A percentile compares a stretch with the other conserved stretches of the same genome.
These are phyloP conservation scores for Calonectria naviculata DNA, from an alignment of 2,329 filamentous ascomycete species.

Conservation along the genomic window DNA sequence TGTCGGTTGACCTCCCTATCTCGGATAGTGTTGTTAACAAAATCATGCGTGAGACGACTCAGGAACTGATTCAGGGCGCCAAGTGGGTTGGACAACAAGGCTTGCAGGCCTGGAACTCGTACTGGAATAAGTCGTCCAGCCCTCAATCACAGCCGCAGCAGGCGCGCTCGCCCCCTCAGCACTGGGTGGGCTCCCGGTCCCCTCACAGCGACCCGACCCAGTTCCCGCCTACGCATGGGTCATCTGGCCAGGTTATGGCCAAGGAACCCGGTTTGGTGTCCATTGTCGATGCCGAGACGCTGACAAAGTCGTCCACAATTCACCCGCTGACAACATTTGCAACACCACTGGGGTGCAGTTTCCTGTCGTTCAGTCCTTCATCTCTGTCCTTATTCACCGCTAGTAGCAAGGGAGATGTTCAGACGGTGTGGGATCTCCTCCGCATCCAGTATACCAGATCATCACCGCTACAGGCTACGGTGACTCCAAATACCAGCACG, in stretches of 20 bases:
- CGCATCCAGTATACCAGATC: constrained; percentile 71
- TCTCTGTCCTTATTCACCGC: constrained; percentile 81
- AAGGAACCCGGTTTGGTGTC: constrained; percentile 81
- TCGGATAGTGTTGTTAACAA: constrained; percentile 79
- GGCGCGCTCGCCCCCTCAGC: constrained; percentile 58
- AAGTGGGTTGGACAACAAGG: constrained; percentile 84
- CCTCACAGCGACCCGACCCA: constrained; percentile 61
- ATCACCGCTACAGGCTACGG: constrained; percentile 65
- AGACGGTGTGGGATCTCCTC: constrained; percentile 85
- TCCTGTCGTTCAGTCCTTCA: constrained; percentile 80
- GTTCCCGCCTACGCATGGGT: constrained; percentile 82
- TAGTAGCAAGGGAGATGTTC: constrained; percentile 85
- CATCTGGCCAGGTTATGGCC: constrained; percentile 64
- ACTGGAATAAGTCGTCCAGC: constrained; percentile 73
- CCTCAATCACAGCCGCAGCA: constrained; percentile 56
- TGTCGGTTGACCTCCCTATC: constrained; percentile 78
- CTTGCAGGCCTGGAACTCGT: constrained; percentile 81
- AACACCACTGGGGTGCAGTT: constrained; percentile 80
- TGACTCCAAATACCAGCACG: constrained; percentile 55
- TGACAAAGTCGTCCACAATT: constrained; percentile 63
- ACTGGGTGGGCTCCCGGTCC: constrained; percentile 58
- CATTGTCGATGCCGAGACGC: constrained; percentile 75
- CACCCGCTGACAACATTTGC: constrained; percentile 78
- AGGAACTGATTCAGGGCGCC: constrained; percentile 80
- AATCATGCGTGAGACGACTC: constrained; percentile 81